Conservation (phyloP, 2,329 filamentous ascomycete genomes). For the Fusarium sp. region DNA sequence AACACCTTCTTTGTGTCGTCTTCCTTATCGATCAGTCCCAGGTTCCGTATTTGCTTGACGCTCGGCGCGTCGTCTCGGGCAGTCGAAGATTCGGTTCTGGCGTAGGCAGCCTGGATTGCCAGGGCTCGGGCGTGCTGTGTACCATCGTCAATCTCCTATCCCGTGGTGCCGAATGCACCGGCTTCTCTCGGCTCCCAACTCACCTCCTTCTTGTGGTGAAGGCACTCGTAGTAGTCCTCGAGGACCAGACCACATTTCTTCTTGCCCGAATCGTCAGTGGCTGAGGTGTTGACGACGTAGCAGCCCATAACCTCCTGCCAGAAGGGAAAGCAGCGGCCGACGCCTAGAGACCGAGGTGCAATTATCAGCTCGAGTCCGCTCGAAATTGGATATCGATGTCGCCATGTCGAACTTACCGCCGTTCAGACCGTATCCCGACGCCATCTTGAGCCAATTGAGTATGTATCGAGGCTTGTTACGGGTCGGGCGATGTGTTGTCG, state of each 20-base stretch:
- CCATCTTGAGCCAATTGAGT: slow-evolving; percentile 62
- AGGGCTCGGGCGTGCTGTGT: slow-evolving; percentile 76
- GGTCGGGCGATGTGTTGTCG: slow-evolving; percentile 35
- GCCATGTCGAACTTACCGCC: slow-evolving; percentile 66
- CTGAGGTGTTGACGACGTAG: slow-evolving; percentile 91
- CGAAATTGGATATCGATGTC: not conserved
- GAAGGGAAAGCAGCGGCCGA: slow-evolving; percentile 93
- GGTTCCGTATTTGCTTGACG: slow-evolving; percentile 83
- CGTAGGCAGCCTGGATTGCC: slow-evolving; percentile 83
- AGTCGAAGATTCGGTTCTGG: slow-evolving; percentile 77
- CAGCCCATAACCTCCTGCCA: slow-evolving; percentile 99
- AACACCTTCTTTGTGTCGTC: slow-evolving; percentile 74
- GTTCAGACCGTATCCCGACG: slow-evolving; percentile 82
- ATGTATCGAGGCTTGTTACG: slow-evolving; percentile 39
- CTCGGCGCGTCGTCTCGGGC: slow-evolving; percentile 81
- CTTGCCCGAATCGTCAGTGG: slow-evolving; percentile 80
- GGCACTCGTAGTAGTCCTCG: slow-evolving; percentile 98
- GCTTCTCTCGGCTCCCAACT: slow-evolving; percentile 43
- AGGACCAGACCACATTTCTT: slow-evolving; percentile 84
- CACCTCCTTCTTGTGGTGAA: slow-evolving; percentile 99
- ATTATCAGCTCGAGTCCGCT: slow-evolving; percentile 36
- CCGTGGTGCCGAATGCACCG: not conserved
- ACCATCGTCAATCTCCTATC: slow-evolving; percentile 24
- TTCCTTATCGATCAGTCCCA: slow-evolving; percentile 84
- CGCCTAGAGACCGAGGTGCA: slow-evolving; percentile 53